Conservation (phyloP, 1,139 yeast species). For the Suhomyces anneliseae region DNA sequence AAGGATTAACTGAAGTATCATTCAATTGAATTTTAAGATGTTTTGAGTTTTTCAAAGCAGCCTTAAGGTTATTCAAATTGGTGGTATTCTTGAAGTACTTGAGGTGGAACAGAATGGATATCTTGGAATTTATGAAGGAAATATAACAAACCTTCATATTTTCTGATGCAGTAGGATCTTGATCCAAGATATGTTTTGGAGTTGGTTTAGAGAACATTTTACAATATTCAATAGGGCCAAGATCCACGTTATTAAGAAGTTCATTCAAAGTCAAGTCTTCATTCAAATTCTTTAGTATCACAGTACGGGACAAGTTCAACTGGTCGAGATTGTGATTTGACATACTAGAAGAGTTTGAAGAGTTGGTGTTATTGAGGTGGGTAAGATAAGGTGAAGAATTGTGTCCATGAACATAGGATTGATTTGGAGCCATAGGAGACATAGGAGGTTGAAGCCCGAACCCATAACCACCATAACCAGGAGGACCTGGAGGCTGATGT, state of each 20-base stretch:
- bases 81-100: slow-evolving; percentile 31
- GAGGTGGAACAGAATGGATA: slow-evolving; percentile 35
- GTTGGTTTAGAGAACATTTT: slow-evolving; percentile 35
- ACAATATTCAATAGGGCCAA: slow-evolving; percentile 48
- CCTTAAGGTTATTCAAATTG: slow-evolving; percentile 29
- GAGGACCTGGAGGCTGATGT: slow-evolving; percentile 12
- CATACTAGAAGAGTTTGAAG: slow-evolving; percentile 28
- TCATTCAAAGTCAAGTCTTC: slow-evolving; percentile 29
- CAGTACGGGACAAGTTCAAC: slow-evolving; percentile 40
- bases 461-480: slow-evolving; percentile 1
- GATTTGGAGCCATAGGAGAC: slow-evolving; percentile 8
- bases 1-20: slow-evolving; percentile 18
- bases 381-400: slow-evolving; percentile 21
- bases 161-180: slow-evolving; percentile 13
- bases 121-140: slow-evolving; percentile 41
- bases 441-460: too few relatives aligned
- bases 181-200: slow-evolving; percentile 25
- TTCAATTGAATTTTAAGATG: slow-evolving; percentile 34
- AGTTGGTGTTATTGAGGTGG: slow-evolving; percentile 18
- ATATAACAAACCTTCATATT: slow-evolving; percentile 34
- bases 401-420: slow-evolving; percentile 1
- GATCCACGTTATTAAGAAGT: slow-evolving; percentile 36
- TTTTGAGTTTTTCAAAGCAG: slow-evolving; percentile 29
- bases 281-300: slow-evolving; percentile 34
- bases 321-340: slow-evolving; percentile 32